Conservation (phyloP, 169 alveolate genomes). For the Babesia divergens region DNA sequence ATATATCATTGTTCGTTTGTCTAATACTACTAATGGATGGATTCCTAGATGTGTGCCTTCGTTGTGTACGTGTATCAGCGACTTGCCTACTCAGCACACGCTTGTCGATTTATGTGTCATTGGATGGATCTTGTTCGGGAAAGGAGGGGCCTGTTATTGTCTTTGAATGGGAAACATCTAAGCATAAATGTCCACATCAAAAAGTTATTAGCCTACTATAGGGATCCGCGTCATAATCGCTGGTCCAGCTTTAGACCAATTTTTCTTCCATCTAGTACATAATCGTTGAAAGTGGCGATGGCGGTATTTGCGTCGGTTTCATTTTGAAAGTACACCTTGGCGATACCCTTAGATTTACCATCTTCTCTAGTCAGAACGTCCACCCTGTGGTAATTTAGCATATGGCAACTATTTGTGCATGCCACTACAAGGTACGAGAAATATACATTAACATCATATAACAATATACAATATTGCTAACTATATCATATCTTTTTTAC, state of each 20-base stretch:
- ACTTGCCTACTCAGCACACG: no score
- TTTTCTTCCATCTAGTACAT: slow-evolving; percentile 56
- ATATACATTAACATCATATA: no score
- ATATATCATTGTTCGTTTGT: neutral
- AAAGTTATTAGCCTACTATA: no score
- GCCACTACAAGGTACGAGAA: no score
- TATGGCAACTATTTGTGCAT: neutral
- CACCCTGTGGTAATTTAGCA: slow-evolving; percentile 25
- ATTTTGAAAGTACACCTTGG: slow-evolving; percentile 49
- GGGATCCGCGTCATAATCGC: neutral
- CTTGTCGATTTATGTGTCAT: no score
- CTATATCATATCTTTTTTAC: no score
- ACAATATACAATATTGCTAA: no score
- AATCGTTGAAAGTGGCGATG: slow-evolving; percentile 47
- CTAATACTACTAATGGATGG: neutral
- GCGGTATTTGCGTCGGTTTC: slow-evolving; percentile 52
- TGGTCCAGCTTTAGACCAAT: slow-evolving; percentile 49
- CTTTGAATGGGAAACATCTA: no score
- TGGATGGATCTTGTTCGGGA: no score
- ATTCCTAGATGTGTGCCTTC: neutral
- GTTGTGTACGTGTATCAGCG: no score
- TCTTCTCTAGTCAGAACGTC: slow-evolving; percentile 61
- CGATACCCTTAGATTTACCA: slow-evolving; percentile 64
- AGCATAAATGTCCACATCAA: no score
- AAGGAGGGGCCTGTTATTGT: no score